These are phyloP conservation scores for Circinella minor DNA, from an alignment of 371 early-diverging fungal species.

Conservation along the genomic window DNA sequence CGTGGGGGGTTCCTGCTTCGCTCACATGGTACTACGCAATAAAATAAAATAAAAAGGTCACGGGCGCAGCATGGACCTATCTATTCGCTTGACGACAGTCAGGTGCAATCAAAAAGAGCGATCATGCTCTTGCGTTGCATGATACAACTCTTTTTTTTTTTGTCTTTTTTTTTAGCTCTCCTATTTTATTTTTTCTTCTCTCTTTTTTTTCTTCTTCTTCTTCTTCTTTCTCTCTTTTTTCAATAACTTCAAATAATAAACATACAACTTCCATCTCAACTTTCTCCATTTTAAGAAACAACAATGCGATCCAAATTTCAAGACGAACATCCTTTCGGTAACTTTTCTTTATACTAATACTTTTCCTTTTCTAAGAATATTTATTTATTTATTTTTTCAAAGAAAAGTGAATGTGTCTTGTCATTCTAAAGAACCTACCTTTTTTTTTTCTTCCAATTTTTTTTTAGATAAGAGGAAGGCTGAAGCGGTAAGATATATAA, in stretches of 20 bases:
- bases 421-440: background rate
- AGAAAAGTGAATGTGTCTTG: background rate
- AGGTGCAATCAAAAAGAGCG: conserved; percentile 5
- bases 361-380: no score
- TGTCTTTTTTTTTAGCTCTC: background rate
- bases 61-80: background rate
- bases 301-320: conserved; percentile 91
- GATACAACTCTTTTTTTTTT: conserved; percentile 11
- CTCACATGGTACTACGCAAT: background rate
- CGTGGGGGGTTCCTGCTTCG: background rate
- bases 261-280: no score
- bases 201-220: background rate
- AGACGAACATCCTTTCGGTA: conserved; percentile 96
- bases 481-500: conserved; percentile 64
- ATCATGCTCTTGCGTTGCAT: conserved; percentile 11
- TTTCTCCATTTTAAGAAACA: background rate
- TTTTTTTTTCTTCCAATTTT: conserved; percentile 2
- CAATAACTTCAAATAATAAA: background rate
- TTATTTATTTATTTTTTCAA: conserved; percentile 8
- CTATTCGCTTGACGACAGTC: background rate
- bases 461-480: conserved; percentile 89
- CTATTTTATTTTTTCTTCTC: background rate
- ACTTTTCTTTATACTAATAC: conserved; percentile 30
- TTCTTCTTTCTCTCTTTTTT: background rate
- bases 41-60: background rate